These are phyloP conservation scores for Cyberlindnera veronae DNA, from an alignment of 805 yeast genomes.

Conservation along the genomic window DNA sequence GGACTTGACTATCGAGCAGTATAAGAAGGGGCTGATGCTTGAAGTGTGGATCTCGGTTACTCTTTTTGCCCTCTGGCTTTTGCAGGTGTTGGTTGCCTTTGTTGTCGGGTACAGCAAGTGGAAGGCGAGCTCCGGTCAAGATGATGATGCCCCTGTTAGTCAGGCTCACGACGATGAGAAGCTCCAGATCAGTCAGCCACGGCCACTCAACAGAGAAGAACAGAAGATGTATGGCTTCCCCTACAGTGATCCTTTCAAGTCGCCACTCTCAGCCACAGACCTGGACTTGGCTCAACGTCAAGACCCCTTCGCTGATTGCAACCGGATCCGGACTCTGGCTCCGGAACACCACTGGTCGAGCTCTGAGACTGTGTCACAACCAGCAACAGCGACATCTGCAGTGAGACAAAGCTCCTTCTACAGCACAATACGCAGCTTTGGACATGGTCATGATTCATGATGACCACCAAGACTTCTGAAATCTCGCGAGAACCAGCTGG, in stretches of 20 bases:
- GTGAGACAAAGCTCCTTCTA: conserved; percentile 3
- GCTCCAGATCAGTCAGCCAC: conserved; percentile 19
- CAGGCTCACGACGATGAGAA: neutral
- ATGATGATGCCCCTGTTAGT: neutral
- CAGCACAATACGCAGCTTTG: neutral
- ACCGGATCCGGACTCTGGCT: too few species aligned
- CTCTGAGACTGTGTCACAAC: neutral
- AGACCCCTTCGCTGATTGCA: too few species aligned
- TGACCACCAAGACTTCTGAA: neutral
- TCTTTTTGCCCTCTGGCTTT: conserved; percentile 45
- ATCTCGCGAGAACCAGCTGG: too few species aligned
- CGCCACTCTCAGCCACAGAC: neutral
- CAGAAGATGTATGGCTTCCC: conserved; percentile 22
- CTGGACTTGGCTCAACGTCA: neutral
- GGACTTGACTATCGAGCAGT: conserved; percentile 30
- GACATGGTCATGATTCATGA: too few species aligned
- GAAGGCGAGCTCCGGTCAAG: neutral
- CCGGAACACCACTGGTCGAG: too few species aligned
- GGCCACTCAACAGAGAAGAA: conserved; percentile 17
- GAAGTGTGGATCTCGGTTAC: conserved; percentile 47
- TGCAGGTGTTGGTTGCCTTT: conserved; percentile 41
- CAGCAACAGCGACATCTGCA: neutral
- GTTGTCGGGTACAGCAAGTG: conserved; percentile 6
- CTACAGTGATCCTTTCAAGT: conserved; percentile 11
- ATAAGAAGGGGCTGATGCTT: conserved; percentile 34